Conservation (phyloP, 345 rosid species). For the Eucalyptus cladocalyx region DNA sequence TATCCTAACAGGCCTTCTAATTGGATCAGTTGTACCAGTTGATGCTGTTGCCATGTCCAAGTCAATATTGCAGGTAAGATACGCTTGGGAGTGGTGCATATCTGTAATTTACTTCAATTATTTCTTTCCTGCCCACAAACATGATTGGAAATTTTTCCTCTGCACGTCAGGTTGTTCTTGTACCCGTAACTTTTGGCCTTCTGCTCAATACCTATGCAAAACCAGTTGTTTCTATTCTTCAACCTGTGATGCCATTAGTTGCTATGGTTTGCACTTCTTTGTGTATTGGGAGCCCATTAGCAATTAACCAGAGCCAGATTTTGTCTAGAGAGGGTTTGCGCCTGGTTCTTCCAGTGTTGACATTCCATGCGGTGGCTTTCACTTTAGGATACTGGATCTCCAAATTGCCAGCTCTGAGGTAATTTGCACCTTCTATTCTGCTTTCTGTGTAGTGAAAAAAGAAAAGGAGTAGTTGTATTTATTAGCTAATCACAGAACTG, state of each 20-base stretch:
- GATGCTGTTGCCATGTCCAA: conserved; percentile 94
- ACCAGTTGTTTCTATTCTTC: conserved; percentile 54
- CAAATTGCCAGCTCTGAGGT: conserved; percentile 68
- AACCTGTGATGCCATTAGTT: conserved; percentile 82
- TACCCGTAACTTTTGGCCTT: conserved; percentile 78
- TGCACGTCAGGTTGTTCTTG: conserved; percentile 68
- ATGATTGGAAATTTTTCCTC: background rate
- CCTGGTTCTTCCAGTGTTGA: conserved; percentile 63
- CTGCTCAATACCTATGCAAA: conserved; percentile 79
- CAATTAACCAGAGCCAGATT: conserved; percentile 69
- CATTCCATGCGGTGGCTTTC: conserved; percentile 77
- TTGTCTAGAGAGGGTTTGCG: conserved; percentile 57
- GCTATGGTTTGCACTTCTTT: conserved; percentile 88
- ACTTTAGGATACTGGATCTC: conserved; percentile 80
- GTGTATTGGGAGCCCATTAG: conserved; percentile 95
- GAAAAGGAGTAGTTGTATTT: background rate
- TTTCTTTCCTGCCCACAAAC: background rate
- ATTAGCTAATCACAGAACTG: background rate
- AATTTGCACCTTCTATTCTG: background rate
- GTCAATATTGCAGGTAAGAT: conserved; percentile 79
- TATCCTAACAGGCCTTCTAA: conserved; percentile 55
- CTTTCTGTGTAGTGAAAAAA: background rate
- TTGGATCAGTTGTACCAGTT: conserved; percentile 91
- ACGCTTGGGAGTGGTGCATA: background rate
- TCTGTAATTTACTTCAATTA: background rate